Evolutionary conservation across 805 yeast species (phyloP).

Genomic region (Dipodascopsis uninucleata): DNA sequence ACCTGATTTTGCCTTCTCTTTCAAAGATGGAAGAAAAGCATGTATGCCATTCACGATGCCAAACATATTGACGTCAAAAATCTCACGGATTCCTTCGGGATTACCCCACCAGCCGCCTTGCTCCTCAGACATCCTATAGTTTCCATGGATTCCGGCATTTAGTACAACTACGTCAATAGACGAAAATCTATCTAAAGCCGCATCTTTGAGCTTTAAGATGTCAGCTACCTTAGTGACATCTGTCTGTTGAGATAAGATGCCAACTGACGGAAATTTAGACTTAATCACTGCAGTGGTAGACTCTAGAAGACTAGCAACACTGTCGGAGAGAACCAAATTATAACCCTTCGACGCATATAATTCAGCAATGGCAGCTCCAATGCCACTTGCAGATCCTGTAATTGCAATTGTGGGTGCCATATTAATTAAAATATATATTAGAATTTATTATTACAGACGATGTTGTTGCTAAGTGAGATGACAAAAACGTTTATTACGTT

Average conservation of each 20-base stretch:
- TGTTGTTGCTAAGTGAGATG: too few species aligned
- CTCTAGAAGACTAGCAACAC: conserved; percentile 15
- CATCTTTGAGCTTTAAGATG: conserved; percentile 25
- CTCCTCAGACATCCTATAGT: conserved; percentile 20
- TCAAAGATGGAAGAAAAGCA: conserved; percentile 29
- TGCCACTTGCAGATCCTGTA: conserved; percentile 31
- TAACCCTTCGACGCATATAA: conserved; percentile 31
- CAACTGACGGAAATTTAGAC: conserved; percentile 16
- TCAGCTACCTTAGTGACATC: conserved; percentile 28
- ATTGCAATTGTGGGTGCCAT: conserved; percentile 31
- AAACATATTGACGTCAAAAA: conserved; percentile 30
- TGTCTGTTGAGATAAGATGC: conserved; percentile 20
- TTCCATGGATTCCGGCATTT: conserved; percentile 30
- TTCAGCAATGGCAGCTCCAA: conserved; percentile 32
- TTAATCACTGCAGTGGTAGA: conserved; percentile 16
- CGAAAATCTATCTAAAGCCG: conserved; percentile 26
- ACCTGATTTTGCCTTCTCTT: conserved; percentile 13
- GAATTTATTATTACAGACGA: too few species aligned
- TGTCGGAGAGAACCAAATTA: conserved; percentile 32
- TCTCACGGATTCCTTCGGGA: conserved; percentile 24
- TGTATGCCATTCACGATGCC: conserved; percentile 32
- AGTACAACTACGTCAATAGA: conserved; percentile 30
- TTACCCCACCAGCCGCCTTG: conserved; percentile 28
- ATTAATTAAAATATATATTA: not conserved
- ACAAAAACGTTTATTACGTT: too few species aligned